Conservation (phyloP, 1,284 basidiomycete species). For the Stygiomarasmius scandens region DNA sequence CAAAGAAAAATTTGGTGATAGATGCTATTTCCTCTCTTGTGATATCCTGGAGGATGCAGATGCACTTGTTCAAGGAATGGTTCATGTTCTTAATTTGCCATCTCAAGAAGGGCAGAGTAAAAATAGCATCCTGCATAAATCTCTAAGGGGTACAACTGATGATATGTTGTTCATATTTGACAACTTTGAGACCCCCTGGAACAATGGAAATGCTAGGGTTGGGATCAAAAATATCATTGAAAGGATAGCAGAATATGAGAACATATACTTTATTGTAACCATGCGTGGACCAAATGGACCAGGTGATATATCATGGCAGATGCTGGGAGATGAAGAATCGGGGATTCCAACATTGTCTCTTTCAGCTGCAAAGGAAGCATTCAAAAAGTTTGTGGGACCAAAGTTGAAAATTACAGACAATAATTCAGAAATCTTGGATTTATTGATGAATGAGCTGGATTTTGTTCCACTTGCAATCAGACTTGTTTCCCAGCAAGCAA, state of each 20-base stretch:
- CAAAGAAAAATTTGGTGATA: not conserved
- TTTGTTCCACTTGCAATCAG: not conserved
- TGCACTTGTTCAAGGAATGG: not conserved
- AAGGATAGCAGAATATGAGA: not conserved
- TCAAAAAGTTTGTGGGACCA: not conserved
- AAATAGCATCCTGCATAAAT: not conserved
- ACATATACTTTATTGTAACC: not conserved
- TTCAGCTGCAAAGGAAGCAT: too few species aligned
- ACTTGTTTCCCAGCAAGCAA: not conserved
- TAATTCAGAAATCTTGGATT: not conserved
- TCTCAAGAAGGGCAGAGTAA: not conserved
- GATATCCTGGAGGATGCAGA: not conserved
- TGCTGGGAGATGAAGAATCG: not conserved
- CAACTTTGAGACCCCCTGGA: not conserved
- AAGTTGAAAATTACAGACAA: not conserved
- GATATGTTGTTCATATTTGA: not conserved
- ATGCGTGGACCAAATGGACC: not conserved
- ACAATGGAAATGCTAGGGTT: too few species aligned
- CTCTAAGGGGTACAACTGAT: not conserved
- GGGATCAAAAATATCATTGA: not conserved
- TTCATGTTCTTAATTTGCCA: not conserved
- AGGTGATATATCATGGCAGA: not conserved
- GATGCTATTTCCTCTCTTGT: slow-evolving; percentile 1
- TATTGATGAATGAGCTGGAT: not conserved
- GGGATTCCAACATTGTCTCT: not conserved